phyloP scores from a whole-genome alignment of 164 flowering plant genomes.

The Kingdonia uniflora region DNA sequence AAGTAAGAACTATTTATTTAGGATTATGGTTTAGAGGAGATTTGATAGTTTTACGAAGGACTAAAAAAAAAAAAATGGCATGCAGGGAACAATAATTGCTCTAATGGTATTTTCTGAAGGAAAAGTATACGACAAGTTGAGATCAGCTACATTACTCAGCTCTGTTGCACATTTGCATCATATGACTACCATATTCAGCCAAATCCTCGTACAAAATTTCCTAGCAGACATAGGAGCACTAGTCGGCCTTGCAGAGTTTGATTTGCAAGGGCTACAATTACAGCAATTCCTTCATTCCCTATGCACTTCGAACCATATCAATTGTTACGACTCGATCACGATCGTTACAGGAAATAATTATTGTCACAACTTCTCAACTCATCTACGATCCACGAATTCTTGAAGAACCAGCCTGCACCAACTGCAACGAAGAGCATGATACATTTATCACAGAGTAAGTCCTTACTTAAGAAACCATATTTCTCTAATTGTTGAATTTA shows the following conservation, averaged over 20 bases:
- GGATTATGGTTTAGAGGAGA: too few relatives aligned
- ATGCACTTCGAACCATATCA: conserved; percentile 20
- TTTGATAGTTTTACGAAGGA: too few relatives aligned
- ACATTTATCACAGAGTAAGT: conserved; percentile 78
- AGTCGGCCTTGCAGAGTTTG: conserved; percentile 58
- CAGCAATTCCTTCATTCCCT: neutral
- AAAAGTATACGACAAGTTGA: conserved; percentile 38
- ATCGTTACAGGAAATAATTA: conserved; percentile 37
- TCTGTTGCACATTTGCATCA: conserved; percentile 80
- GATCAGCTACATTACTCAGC: conserved; percentile 67
- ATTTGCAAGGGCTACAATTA: conserved; percentile 73
- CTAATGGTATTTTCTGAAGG: conserved; percentile 74
- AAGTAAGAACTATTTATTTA: too few relatives aligned
- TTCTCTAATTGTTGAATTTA: neutral
- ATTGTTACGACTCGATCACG: conserved; percentile 48
- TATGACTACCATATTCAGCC: conserved; percentile 62
- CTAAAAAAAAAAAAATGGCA: too few relatives aligned
- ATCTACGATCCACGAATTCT: conserved; percentile 33
- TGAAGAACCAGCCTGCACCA: conserved; percentile 59
- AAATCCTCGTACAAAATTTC: conserved; percentile 45
- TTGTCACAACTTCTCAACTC: conserved; percentile 34
- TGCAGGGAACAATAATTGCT: conserved; percentile 80
- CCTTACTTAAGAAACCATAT: neutral
- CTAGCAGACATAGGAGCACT: conserved; percentile 49
- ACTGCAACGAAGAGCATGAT: conserved; percentile 69